Evolutionary conservation across 108 stramenopile genomes (phyloP).

Genomic region (Thalassiosira profunda): DNA sequence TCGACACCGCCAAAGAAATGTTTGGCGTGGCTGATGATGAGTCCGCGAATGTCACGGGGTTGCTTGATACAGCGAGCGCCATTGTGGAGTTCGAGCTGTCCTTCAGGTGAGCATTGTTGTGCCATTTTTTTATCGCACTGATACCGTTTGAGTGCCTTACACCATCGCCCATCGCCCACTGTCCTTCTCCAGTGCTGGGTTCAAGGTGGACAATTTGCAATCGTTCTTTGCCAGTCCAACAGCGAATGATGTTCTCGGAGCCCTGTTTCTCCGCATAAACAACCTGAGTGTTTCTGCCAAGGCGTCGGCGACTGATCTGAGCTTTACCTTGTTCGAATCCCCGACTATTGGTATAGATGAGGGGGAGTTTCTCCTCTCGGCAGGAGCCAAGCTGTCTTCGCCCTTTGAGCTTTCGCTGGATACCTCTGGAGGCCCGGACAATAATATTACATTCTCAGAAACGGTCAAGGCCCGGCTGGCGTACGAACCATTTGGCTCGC

Average conservation of each 20-base stretch:
- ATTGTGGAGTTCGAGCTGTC: slow-evolving; percentile 13
- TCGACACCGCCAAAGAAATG: slow-evolving; percentile 11
- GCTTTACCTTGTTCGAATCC: slow-evolving; percentile 1
- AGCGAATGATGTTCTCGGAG: not conserved
- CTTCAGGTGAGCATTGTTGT: too few relatives aligned
- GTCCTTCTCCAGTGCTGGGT: slow-evolving; percentile 17
- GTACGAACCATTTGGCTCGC: slow-evolving; percentile 11
- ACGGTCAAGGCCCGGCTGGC: too few relatives aligned
- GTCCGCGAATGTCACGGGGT: not conserved
- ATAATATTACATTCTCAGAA: too few relatives aligned
- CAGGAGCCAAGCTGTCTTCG: slow-evolving; percentile 4
- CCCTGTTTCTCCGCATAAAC: not conserved
- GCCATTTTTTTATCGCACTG: too few relatives aligned
- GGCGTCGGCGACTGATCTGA: not conserved
- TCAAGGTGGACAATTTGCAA: not conserved
- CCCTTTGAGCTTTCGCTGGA: slow-evolving; percentile 1
- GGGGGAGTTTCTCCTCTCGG: not conserved
- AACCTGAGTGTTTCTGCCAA: slow-evolving; percentile 5
- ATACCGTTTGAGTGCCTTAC: too few relatives aligned
- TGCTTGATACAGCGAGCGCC: not conserved
- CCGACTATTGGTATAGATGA: too few relatives aligned
- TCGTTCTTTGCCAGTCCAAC: too few relatives aligned
- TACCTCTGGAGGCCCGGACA: not conserved
- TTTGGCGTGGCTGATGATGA: slow-evolving; percentile 16
- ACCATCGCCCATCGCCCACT: too few relatives aligned